These are phyloP conservation scores for Collybiopsis confluens DNA, from an alignment of 768 basidiomycete species.

Conservation along the genomic window DNA sequence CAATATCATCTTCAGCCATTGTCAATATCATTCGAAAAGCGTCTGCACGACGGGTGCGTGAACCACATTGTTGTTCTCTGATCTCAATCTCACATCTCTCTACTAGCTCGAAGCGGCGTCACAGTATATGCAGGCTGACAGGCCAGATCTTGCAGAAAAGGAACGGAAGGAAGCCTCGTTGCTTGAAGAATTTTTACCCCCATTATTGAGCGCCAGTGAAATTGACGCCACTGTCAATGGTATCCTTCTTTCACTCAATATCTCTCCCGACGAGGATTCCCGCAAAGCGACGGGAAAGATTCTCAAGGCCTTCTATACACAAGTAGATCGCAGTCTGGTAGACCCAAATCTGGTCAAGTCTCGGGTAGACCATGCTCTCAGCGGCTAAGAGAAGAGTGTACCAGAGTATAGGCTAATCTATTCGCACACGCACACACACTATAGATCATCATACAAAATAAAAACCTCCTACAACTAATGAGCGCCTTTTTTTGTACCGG, in stretches of 20 bases:
- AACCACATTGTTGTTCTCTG: not conserved
- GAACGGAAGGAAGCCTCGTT: constrained; percentile 55
- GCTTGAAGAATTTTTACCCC: constrained; percentile 54
- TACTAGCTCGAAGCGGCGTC: constrained; percentile 54
- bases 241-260: constrained; percentile 15
- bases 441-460: not conserved
- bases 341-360: constrained; percentile 53
- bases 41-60: constrained; percentile 45
- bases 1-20: constrained; percentile 44
- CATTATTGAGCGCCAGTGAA: constrained; percentile 50
- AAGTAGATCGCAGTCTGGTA: constrained; percentile 56
- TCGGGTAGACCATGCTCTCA: constrained; percentile 39
- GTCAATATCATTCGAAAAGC: constrained; percentile 56
- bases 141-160: constrained; percentile 61
- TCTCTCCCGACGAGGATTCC: constrained; percentile 16
- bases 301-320: constrained; percentile 60
- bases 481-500: not conserved
- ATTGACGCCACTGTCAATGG: constrained; percentile 45
- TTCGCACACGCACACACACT: no score
- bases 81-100: not conserved
- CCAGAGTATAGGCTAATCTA: no score
- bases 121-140: constrained; percentile 52
- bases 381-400: not conserved
- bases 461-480: not conserved
- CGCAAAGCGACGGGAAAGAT: constrained; percentile 40